A percentile compares a stretch with the other conserved stretches of the same genome.
Evolutionary conservation across 345 rosid species (phyloP).

Genomic region (Nasturtium officinale): DNA sequence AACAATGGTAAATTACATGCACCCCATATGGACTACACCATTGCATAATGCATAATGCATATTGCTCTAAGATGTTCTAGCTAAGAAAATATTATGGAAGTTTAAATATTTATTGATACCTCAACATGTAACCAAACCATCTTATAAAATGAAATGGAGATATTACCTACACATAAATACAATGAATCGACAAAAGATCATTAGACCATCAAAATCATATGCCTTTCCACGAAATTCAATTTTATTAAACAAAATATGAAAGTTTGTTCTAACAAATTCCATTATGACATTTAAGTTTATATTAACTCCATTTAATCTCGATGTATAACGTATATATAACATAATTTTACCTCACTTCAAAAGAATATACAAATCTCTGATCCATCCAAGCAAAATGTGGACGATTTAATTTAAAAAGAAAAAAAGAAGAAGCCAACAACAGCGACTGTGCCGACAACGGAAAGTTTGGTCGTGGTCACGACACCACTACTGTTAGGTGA

Average conservation of each 20-base stretch:
- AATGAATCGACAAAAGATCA: background rate
- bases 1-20: too few species aligned
- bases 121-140: background rate
- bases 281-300: slow-evolving; percentile 6
- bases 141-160: background rate
- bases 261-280: slow-evolving; percentile 29
- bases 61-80: too few species aligned
- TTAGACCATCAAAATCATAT: background rate
- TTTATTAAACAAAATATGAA: slow-evolving; percentile 28
- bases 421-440: slow-evolving; percentile 16
- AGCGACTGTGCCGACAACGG: background rate
- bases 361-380: background rate
- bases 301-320: slow-evolving; percentile 39
- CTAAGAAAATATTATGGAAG: background rate
- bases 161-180: background rate
- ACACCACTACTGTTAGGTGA: slow-evolving; percentile 16
- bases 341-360: slow-evolving; percentile 14
- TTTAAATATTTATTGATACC: background rate
- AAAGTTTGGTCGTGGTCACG: slow-evolving; percentile 13
- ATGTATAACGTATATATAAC: slow-evolving; percentile 6
- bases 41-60: too few species aligned
- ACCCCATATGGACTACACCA: too few species aligned
- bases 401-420: slow-evolving; percentile 27
- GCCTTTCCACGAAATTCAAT: background rate
- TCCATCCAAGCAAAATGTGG: slow-evolving; percentile 16